These are phyloP conservation scores for Grosmannia clavigera DNA, from an alignment of 2,329 filamentous ascomycete genomes.

Conservation along the genomic window DNA sequence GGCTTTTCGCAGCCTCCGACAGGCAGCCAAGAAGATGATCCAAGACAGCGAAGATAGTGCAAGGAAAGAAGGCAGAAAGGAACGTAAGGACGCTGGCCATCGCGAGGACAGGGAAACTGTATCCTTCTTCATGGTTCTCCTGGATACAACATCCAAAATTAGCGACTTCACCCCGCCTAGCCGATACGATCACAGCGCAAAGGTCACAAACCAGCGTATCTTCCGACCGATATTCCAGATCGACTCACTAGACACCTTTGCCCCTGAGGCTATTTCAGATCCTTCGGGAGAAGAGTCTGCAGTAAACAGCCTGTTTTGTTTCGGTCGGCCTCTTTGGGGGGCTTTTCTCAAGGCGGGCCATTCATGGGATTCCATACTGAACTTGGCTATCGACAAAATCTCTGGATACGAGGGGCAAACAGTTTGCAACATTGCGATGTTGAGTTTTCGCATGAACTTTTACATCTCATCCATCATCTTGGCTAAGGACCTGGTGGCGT, in stretches of 20 bases:
- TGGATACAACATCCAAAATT: not conserved
- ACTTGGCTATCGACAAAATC: too few relatives aligned
- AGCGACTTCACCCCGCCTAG: not conserved
- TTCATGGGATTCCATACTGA: not conserved
- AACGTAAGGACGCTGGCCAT: not conserved
- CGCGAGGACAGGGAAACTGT: too few relatives aligned
- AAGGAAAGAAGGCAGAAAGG: not conserved
- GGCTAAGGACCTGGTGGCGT: slow-evolving; percentile 2
- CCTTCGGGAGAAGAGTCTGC: not conserved
- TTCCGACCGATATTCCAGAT: not conserved
- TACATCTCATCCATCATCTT: not conserved
- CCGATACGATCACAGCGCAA: not conserved
- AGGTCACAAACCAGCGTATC: not conserved
- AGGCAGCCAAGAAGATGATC: not conserved
- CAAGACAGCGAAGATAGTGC: too few relatives aligned
- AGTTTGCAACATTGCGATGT: not conserved
- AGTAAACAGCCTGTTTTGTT: not conserved
- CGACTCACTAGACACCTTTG: not conserved
- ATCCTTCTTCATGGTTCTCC: not conserved
- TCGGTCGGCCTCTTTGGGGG: slow-evolving; percentile 1
- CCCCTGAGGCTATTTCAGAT: not conserved
- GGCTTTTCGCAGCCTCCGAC: slow-evolving; percentile 1
- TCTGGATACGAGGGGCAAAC: too few relatives aligned
- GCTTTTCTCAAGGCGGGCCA: not conserved
- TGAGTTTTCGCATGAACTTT: slow-evolving; percentile 3